phyloP scores from a whole-genome alignment of 257 asterid species.

The Solanum pennellii region DNA sequence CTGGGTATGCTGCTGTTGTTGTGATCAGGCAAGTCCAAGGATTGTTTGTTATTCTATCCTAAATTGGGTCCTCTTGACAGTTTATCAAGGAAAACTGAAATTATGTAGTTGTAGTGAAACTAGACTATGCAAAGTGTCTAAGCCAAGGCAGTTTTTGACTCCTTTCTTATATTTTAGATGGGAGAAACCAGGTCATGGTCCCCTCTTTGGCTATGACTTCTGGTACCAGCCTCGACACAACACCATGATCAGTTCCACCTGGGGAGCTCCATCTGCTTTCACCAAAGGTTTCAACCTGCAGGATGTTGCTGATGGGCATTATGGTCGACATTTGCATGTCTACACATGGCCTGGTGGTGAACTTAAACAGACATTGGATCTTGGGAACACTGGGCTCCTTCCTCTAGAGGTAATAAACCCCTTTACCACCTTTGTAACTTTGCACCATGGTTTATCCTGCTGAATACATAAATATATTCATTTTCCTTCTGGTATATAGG shows the following conservation, averaged over 20 bases:
- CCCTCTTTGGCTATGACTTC: slow-evolving; percentile 79
- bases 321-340: slow-evolving; percentile 86
- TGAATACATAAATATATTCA: not conserved
- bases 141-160: not conserved
- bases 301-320: slow-evolving; percentile 78
- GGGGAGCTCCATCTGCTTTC: slow-evolving; percentile 98
- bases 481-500: slow-evolving; percentile 20
- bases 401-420: slow-evolving; percentile 65
- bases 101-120: not conserved
- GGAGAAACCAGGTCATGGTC: slow-evolving; percentile 98
- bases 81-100: not conserved
- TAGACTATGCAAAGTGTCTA: not conserved
- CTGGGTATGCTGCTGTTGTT: not conserved
- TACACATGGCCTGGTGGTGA: slow-evolving; percentile 97
- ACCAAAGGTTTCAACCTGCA: slow-evolving; percentile 80
- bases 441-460: not conserved
- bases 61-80: not conserved
- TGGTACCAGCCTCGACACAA: slow-evolving; percentile 99
- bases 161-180: slow-evolving; percentile 34
- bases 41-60: not conserved
- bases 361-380: slow-evolving; percentile 86
- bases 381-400: slow-evolving; percentile 76
- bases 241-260: slow-evolving; percentile 91
- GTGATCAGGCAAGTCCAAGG: not conserved
- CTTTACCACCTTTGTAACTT: not conserved